Evolutionary conservation across 2,329 filamentous ascomycete genomes (phyloP), one percentile per base, ranked within the genome.

Genomic region (Pseudofabraea citricarpa): DNA sequence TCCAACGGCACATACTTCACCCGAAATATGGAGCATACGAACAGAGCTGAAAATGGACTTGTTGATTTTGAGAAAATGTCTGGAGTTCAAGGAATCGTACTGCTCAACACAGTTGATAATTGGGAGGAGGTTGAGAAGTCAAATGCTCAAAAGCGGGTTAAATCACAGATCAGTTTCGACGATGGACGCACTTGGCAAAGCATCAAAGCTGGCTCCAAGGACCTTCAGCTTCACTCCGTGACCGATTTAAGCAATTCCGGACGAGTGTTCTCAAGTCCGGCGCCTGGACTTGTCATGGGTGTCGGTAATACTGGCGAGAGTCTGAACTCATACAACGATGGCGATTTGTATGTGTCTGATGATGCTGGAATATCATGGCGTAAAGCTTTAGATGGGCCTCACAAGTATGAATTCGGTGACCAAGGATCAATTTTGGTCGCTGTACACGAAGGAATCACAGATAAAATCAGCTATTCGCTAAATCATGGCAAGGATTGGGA

Each of bases 1-100:
- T 97, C 90, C 23, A 94, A 97, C 61, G 93, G 93, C 48, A 96
- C 90, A 2, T 96, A 91, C 64, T 98, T 97, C 62, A 93, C 87
- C 2, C 83, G 85, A 58, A 97, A 95, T 57, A 77, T 91, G 44
- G 87, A 94, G 46, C 85, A 96, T 63, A 96, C 91, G 24, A 97
- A 98, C 64, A 85, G 90, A 56, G 86, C 91, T 57, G 56, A 62
- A 8, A 67, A 69, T 21, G 90, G 89, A 3, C 78, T 82, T 45
- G 90, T 98, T 40, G 93, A 98, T 63, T 98, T 97, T 57, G 93
- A 98, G 62, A 95, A 95, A 66, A 82, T 98, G 41, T 77, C 85
- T 31, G 85, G 85, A 43, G 91, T 98, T 26, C 90, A 97, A 62
- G 93, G 93, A 26, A 86, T 98, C 44, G 87, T 95, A 44, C 66